Percentiles rank a stretch among this genome's conserved stretches.
Conservation (phyloP, 306 rosid genomes). For the Cyclanthera cordifolia region DNA sequence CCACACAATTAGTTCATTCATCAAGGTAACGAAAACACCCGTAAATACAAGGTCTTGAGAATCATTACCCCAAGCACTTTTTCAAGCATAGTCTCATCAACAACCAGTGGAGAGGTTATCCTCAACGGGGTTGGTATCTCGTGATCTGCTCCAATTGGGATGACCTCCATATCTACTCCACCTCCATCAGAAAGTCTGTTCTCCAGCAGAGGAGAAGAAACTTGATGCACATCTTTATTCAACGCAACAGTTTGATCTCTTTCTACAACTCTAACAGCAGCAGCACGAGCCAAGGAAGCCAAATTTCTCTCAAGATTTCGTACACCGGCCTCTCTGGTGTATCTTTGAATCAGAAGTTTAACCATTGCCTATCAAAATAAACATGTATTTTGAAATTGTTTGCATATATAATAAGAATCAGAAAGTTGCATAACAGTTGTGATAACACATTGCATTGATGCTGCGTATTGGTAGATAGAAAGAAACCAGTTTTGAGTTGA, state of each 20-base stretch:
- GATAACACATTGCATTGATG: neutral
- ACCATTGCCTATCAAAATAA: constrained; percentile 60
- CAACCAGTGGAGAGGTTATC: constrained; percentile 52
- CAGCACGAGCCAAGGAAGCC: constrained; percentile 95
- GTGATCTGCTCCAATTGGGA: constrained; percentile 64
- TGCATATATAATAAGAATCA: neutral
- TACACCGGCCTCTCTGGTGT: constrained; percentile 99
- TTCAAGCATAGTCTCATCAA: constrained; percentile 89
- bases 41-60: neutral
- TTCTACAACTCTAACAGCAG: constrained; percentile 89
- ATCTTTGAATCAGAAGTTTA: constrained; percentile 69
- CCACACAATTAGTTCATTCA: constrained; percentile 9
- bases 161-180: constrained; percentile 97
- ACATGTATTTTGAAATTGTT: neutral
- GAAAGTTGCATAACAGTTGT: neutral
- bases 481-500: neutral
- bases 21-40: neutral
- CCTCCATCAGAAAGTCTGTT: constrained; percentile 73
- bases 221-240: constrained; percentile 59
- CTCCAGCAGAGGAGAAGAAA: constrained; percentile 65
- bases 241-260: constrained; percentile 58
- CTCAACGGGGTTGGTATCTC: constrained; percentile 64
- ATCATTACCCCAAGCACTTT: constrained; percentile 90
- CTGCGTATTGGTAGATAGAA: neutral
- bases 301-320: constrained; percentile 79